A percentile compares a stretch with the other conserved stretches of the same genome.
phyloP scores from a whole-genome alignment of 371 early-diverging fungal species.

The Rozella allomycis region DNA sequence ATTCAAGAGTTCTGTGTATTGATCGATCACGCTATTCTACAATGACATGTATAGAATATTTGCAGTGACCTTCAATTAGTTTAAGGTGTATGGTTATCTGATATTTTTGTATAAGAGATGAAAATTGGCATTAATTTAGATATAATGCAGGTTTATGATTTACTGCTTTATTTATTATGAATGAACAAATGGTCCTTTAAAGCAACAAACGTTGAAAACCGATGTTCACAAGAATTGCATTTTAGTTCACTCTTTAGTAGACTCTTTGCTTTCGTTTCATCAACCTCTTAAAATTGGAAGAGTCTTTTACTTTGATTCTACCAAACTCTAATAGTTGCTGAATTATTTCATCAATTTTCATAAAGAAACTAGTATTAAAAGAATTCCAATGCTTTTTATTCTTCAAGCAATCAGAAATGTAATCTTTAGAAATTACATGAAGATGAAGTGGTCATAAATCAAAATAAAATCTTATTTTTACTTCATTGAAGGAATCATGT shows the following conservation, averaged over 20 bases:
- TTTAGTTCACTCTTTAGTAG: slow-evolving; percentile 10
- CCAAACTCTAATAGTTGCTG: neutral
- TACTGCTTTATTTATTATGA: too few species aligned
- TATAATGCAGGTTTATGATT: too few species aligned
- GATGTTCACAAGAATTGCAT: slow-evolving; percentile 12
- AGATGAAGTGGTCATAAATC: slow-evolving; percentile 26
- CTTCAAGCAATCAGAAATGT: slow-evolving; percentile 17
- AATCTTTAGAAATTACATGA: slow-evolving; percentile 36
- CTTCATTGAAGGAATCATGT: slow-evolving; percentile 31
- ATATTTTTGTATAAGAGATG: too few species aligned
- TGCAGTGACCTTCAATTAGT: too few species aligned
- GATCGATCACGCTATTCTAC: too few species aligned
- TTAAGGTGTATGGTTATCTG: too few species aligned
- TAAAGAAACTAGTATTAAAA: neutral
- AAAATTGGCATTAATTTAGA: too few species aligned
- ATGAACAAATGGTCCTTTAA: slow-evolving; percentile 12
- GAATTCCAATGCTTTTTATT: slow-evolving; percentile 37
- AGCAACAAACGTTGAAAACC: slow-evolving; percentile 6
- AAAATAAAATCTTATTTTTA: slow-evolving; percentile 2
- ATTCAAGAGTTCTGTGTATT: too few species aligned
- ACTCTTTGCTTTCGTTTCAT: slow-evolving; percentile 4
- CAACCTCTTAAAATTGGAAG: slow-evolving; percentile 1
- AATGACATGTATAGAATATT: too few species aligned
- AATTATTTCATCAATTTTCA: neutral
- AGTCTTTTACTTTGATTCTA: slow-evolving; percentile 10